phyloP scores from a whole-genome alignment of 2,329 filamentous ascomycete species.

The Ascochyta viciae-villosae region DNA sequence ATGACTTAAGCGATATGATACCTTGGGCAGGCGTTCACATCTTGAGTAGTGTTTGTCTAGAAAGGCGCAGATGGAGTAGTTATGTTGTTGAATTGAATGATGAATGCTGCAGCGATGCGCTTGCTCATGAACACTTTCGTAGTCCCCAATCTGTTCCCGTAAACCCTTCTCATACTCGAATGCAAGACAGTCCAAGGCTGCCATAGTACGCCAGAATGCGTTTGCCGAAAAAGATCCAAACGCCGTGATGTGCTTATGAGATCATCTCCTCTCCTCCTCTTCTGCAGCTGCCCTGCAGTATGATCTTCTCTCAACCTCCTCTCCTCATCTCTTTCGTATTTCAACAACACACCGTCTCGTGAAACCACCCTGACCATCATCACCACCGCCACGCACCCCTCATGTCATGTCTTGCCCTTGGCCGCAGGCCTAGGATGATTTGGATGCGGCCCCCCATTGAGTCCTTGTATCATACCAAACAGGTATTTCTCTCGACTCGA shows the following conservation, averaged over 20 bases:
- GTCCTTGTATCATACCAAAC: conserved; percentile 16
- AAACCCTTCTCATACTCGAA: not conserved
- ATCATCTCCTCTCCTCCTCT: not conserved
- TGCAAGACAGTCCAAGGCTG: not conserved
- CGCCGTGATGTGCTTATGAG: conserved; percentile 15
- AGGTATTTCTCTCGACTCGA: conserved; percentile 15
- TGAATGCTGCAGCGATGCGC: not conserved
- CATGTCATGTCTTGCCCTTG: conserved; percentile 17
- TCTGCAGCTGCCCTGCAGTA: not conserved
- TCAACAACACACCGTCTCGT: not conserved
- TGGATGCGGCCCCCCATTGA: conserved; percentile 17
- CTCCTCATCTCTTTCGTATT: too few relatives aligned
- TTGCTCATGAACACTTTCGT: not conserved
- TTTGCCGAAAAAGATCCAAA: not conserved
- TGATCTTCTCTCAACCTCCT: not conserved
- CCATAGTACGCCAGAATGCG: conserved; percentile 7
- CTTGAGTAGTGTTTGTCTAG: not conserved
- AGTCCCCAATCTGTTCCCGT: not conserved
- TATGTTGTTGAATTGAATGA: not conserved
- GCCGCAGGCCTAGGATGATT: conserved; percentile 13
- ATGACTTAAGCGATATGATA: conserved; percentile 19
- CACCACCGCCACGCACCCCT: not conserved
- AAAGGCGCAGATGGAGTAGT: not conserved
- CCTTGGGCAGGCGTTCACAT: conserved; percentile 8
- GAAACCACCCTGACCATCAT: not conserved